Percentiles rank a stretch among this genome's conserved stretches.
Conservation (phyloP, 1,284 basidiomycete species). For the Boletellus sp. region DNA sequence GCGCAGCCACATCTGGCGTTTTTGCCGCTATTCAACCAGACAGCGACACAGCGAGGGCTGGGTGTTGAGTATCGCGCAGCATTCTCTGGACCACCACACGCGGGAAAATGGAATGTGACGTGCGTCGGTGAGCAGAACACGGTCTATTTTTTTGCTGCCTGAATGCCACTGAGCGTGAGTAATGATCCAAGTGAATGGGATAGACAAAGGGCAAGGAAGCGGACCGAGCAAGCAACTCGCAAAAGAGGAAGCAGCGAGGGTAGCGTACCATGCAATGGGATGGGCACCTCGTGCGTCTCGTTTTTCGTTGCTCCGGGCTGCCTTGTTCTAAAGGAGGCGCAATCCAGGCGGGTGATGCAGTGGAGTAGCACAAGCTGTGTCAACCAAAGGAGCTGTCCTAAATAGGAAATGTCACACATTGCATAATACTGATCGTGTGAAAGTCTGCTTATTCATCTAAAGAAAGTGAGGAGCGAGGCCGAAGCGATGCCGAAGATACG, state of each 20-base stretch:
- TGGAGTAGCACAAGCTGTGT: not conserved
- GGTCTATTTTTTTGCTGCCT: not conserved
- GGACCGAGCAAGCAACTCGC: conserved; percentile 67
- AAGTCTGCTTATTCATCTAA: conserved; percentile 24
- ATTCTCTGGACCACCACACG: conserved; percentile 61
- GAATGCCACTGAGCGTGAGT: conserved; percentile 10
- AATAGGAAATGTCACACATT: conserved; percentile 21
- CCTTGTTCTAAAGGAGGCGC: conserved; percentile 8
- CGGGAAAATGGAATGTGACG: conserved; percentile 59
- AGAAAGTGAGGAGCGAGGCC: conserved; percentile 16
- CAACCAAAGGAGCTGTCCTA: conserved; percentile 13
- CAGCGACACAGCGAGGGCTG: conserved; percentile 59
- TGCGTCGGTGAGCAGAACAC: conserved; percentile 51
- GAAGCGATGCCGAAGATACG: conserved; percentile 30
- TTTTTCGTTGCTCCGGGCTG: not conserved
- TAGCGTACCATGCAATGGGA: conserved; percentile 68
- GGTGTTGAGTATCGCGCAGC: conserved; percentile 55
- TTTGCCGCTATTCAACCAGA: conserved; percentile 69
- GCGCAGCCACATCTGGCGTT: conserved; percentile 58
- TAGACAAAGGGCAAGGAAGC: conserved; percentile 57
- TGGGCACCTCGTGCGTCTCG: conserved; percentile 48
- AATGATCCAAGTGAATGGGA: conserved; percentile 58
- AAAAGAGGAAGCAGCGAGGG: conserved; percentile 68
- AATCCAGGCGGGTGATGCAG: conserved; percentile 24
- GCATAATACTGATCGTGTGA: conserved; percentile 18